Evolutionary conservation across 2,329 filamentous ascomycete genomes (phyloP), one percentile per base, ranked within the genome.

Genomic region (Acephala macrosclerotiorum): DNA sequence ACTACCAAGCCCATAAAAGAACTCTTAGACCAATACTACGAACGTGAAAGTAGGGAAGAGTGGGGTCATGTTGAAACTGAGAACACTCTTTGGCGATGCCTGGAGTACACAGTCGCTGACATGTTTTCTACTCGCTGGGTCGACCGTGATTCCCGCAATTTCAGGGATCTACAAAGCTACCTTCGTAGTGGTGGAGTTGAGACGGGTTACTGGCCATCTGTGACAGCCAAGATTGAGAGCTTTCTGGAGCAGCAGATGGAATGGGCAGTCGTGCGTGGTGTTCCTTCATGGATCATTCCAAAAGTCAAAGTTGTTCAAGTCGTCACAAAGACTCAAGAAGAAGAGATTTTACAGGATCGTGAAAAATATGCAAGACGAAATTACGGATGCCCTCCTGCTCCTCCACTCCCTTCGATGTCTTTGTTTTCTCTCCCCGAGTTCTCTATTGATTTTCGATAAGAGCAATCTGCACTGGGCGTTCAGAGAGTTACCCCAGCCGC

Each of bases 341-440:
- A 29, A 22, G 49, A 53, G 3, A 53, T 53, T 22, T 16, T 29
- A 16, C 11, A n/a, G 29, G 25, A 53, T 33, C 22, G 26, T 16
- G 14, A 33, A 29, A 25, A 53, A 14, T 53, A 53, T 25, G 49
- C 22, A 14, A 53, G 8, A n/a, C 49, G 49, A 11, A 22, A 33
- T 9, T 4, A 33, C 29, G 29, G 29, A 5, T 4, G 4, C 9
- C 29, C 29, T 33, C 29, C 29, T 9, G 29, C 29, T 9, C 29
- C 29, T 33, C 29, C 29, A 5, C 29, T 33, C 29, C 76, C 69
- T 67, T 87, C 84, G 0, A 87, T 73, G 6, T 77, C 75, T 3
- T 81, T 79, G 20, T 85, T 83, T 53, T 86, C 85, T 68, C 84
- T 84, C 12, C 68, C 68, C 5, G 85, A 86, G 66, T 86, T 87